Evolutionary conservation across 1,284 basidiomycete genomes (phyloP).

Genomic region (Leucoagaricus sp.): DNA sequence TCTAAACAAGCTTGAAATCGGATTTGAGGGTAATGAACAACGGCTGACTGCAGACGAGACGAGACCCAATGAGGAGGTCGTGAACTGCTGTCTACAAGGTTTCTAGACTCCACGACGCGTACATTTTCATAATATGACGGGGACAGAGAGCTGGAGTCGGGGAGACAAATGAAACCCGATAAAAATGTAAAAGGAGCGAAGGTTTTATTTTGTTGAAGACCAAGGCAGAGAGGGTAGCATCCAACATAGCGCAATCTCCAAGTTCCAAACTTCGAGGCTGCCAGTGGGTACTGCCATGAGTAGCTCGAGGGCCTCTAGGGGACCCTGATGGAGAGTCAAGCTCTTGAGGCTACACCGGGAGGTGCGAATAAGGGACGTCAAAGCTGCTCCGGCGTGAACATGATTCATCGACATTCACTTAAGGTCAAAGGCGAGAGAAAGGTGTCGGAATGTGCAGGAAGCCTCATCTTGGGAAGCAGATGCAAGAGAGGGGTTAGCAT

Average conservation of each 20-base stretch:
- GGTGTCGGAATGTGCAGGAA: not conserved
- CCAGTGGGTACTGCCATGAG: not conserved
- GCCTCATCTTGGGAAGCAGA: not conserved
- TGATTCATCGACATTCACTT: too few relatives aligned
- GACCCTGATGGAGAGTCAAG: not conserved
- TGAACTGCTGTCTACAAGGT: too few relatives aligned
- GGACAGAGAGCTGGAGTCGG: not conserved
- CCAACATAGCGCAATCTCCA: not conserved
- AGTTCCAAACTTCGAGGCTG: not conserved
- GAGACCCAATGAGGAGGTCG: too few relatives aligned
- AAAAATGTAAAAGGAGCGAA: not conserved
- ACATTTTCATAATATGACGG: not conserved
- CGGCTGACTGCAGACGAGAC: too few relatives aligned
- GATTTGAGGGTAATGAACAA: not conserved
- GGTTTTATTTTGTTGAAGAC: not conserved
- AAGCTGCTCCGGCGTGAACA: not conserved
- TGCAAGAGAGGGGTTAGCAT: not conserved
- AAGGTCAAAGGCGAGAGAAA: not conserved
- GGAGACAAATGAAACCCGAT: not conserved
- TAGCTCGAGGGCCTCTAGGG: not conserved
- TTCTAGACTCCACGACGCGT: not conserved
- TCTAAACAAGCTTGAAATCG: not conserved
- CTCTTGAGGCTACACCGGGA: not conserved
- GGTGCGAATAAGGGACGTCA: not conserved
- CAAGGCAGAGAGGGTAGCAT: not conserved